Evolutionary conservation across 495 filamentous ascomycete genomes (phyloP).

Genomic region (Clavariopsis aquatica): DNA sequence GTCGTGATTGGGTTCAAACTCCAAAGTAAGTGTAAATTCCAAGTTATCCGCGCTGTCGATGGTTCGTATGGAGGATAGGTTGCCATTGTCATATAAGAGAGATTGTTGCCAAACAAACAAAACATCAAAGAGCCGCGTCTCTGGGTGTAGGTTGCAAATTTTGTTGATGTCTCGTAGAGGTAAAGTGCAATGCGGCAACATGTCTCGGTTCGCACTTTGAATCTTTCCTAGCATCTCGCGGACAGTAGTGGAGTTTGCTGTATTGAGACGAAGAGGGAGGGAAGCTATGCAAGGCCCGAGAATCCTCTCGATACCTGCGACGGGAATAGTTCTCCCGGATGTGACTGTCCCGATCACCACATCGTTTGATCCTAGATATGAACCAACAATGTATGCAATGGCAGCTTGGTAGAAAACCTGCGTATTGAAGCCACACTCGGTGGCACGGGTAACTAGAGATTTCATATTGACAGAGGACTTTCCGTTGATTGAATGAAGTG

Average conservation of each 20-base stretch:
- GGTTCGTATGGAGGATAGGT: constrained; percentile 47
- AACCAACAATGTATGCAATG: constrained; percentile 63
- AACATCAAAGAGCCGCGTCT: constrained; percentile 62
- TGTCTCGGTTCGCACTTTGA: constrained; percentile 61
- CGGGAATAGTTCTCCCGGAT: constrained; percentile 70
- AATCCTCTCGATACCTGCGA: constrained; percentile 66
- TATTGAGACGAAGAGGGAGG: constrained; percentile 64
- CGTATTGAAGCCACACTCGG: constrained; percentile 43
- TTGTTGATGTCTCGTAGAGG: constrained; percentile 68
- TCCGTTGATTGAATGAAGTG: background rate
- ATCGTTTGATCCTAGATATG: constrained; percentile 64
- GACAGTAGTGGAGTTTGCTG: constrained; percentile 50
- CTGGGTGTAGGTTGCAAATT: constrained; percentile 51
- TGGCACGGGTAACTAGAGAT: constrained; percentile 3
- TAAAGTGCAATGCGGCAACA: constrained; percentile 59
- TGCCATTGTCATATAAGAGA: constrained; percentile 46
- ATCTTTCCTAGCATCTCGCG: constrained; percentile 60
- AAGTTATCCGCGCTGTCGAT: constrained; percentile 63
- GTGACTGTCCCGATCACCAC: constrained; percentile 73
- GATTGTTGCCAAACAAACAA: constrained; percentile 79
- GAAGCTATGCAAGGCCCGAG: constrained; percentile 72
- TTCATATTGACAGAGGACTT: constrained; percentile 4
- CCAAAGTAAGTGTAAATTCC: constrained; percentile 72
- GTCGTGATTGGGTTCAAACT: constrained; percentile 60
- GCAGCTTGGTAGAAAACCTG: constrained; percentile 72